Base-by-base conservation (phyloP, 176 grass and related monocot genomes). In the Juncus inflexus region DNA sequence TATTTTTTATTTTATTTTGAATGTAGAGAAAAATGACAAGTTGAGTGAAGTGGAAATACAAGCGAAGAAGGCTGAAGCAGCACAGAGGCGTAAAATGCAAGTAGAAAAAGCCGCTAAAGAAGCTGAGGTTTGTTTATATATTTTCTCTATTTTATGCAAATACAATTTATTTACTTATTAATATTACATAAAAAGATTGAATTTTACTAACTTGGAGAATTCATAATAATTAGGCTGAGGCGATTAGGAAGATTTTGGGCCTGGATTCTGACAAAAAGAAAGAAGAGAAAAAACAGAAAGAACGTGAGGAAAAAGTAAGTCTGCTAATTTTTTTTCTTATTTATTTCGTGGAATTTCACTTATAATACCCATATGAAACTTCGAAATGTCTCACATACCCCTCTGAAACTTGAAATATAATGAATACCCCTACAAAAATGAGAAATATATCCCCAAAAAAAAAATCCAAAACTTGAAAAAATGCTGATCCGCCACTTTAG, bases 31-130 rank as follows among this genome's bases (percentile, higher is more conserved):
- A 79, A 97, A 97, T 73, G 91, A 90, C 47, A 88, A 91, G 63
- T 81, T 86, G 50, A 76, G 87, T 13, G 84, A 91, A 11, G 82
- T 89, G 63, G 92, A 91, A 74, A 75, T 82, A 78, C 92, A 89
- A 65, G 87, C 92, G 36, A 91, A 76, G 55, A 97, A 91, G 42
- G 87, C 87, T 37, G 87, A 97, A 66, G 85, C 83, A 55, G 87
- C 87, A 66, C 92, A 97, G 74, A 91, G 92, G 67, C 92, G 91
- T 52, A 96, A 86, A 80, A 88, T 97, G 84, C 92, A 97, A 91
- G 87, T 97, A 60, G 92, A 91, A 75, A 91, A 97, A 76, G 79
- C 88, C 58, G 85, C 86, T 60, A 82, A 61, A 69, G 92, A 97
- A 74, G 83, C 86, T 49, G 87, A 96, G 87, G 92, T 97, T 67